phyloP scores from a whole-genome alignment of 2,329 filamentous ascomycete genomes.

The Pleoardoris graminearum region DNA sequence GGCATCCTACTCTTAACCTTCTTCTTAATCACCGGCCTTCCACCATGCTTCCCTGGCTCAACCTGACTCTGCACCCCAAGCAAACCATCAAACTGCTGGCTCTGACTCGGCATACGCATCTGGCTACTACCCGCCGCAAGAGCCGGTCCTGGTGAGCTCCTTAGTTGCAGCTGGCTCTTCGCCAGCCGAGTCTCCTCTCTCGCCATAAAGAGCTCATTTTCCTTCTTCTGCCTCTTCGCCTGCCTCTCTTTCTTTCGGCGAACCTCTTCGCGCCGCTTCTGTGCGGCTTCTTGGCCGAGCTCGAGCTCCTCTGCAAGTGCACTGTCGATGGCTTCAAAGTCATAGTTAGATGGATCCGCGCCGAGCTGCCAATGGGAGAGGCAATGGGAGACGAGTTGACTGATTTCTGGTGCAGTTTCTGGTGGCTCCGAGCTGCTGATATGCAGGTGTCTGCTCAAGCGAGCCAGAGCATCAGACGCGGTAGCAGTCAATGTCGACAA shows the following conservation, averaged over 20 bases:
- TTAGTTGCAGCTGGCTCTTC: slow-evolving; percentile 26
- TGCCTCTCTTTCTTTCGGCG: slow-evolving; percentile 46
- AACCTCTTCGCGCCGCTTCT: slow-evolving; percentile 43
- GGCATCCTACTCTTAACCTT: slow-evolving; percentile 39
- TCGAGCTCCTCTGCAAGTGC: slow-evolving; percentile 33
- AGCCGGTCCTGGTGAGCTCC: slow-evolving; percentile 35
- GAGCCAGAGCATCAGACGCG: slow-evolving; percentile 24
- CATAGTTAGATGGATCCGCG: slow-evolving; percentile 45
- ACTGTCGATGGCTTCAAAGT: slow-evolving; percentile 45
- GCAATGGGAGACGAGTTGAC: slow-evolving; percentile 48
- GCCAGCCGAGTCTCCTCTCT: slow-evolving; percentile 6
- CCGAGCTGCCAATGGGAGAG: slow-evolving; percentile 49
- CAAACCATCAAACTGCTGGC: slow-evolving; percentile 9
- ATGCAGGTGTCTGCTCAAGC: slow-evolving; percentile 44
- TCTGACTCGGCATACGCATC: slow-evolving; percentile 14
- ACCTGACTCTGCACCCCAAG: slow-evolving; percentile 35
- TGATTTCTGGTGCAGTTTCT: slow-evolving; percentile 37
- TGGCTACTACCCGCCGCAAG: slow-evolving; percentile 33
- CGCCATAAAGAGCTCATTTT: slow-evolving; percentile 35
- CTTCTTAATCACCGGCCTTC: slow-evolving; percentile 40
- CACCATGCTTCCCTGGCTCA: slow-evolving; percentile 42
- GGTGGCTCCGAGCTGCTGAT: slow-evolving; percentile 31
- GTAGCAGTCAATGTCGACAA: not conserved
- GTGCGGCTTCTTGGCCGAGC: slow-evolving; percentile 38
- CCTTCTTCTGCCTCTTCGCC: slow-evolving; percentile 47